Percentiles rank a stretch among this genome's conserved stretches.
phyloP scores from a whole-genome alignment of 345 rosid species.

The Luvunga scandens region DNA sequence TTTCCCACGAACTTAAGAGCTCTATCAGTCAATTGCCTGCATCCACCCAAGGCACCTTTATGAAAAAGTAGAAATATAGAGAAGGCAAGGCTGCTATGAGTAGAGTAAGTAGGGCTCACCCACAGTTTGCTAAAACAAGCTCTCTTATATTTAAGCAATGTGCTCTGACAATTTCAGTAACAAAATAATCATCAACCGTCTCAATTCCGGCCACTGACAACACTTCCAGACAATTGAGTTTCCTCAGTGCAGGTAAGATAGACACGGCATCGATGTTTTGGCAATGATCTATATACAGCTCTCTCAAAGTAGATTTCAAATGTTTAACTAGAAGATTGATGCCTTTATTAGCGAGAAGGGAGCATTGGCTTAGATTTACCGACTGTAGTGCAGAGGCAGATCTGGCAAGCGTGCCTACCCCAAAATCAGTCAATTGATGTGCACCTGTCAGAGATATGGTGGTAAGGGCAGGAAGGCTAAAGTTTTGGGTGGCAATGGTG shows the following conservation, averaged over 20 bases:
- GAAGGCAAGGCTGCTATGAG: slow-evolving; percentile 4
- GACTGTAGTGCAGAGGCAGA: slow-evolving; percentile 43
- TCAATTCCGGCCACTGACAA: slow-evolving; percentile 42
- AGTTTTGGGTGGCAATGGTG: slow-evolving; percentile 21
- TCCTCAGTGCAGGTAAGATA: slow-evolving; percentile 31
- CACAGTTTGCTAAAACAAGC: slow-evolving; percentile 28
- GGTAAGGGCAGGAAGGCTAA: slow-evolving; percentile 32
- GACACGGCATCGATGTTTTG: slow-evolving; percentile 27
- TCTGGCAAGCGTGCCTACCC: slow-evolving; percentile 20
- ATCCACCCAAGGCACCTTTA: slow-evolving; percentile 16
- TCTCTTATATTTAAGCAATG: slow-evolving; percentile 38
- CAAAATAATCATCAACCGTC: slow-evolving; percentile 28
- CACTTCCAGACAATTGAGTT: slow-evolving; percentile 29
- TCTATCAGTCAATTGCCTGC: slow-evolving; percentile 45
- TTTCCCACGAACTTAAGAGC: slow-evolving; percentile 32
- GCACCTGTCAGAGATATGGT: slow-evolving; percentile 49
- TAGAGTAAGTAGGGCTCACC: slow-evolving; percentile 9
- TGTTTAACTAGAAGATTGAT: slow-evolving; percentile 25
- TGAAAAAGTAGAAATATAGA: not conserved
- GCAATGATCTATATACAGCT: slow-evolving; percentile 48
- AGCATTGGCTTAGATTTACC: slow-evolving; percentile 45
- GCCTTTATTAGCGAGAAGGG: slow-evolving; percentile 36
- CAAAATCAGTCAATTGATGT: slow-evolving; percentile 36
- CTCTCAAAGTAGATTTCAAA: slow-evolving; percentile 35
- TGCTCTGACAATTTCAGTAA: slow-evolving; percentile 19